Conservation (phyloP, 2,329 filamentous ascomycete species). For the Colletotrichum gigasporum region DNA sequence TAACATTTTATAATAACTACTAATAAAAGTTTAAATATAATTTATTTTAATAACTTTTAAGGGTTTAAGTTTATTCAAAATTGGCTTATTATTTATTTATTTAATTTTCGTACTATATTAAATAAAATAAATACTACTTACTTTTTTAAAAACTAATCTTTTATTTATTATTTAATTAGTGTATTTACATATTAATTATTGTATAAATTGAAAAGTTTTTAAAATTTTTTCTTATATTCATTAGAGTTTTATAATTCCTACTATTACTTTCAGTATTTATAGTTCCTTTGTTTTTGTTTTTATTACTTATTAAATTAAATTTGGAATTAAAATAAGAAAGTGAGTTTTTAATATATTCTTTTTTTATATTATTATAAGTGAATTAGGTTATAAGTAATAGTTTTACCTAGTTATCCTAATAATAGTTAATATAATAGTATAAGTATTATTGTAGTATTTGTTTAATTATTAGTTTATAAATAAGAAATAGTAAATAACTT, state of each 20-base stretch:
- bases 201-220: neutral
- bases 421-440: too few species aligned
- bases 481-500: slow-evolving; percentile 6
- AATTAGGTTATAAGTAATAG: too few species aligned
- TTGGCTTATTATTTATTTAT: too few species aligned
- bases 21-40: neutral
- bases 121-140: too few species aligned
- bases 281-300: too few species aligned
- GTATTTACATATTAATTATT: too few species aligned
- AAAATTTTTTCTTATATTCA: neutral
- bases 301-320: neutral
- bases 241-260: too few species aligned
- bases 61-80: neutral
- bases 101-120: too few species aligned
- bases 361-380: neutral
- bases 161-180: too few species aligned
- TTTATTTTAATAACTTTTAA: neutral
- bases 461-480: slow-evolving; percentile 4
- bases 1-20: neutral
- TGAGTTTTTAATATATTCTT: neutral
- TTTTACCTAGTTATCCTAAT: neutral
- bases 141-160: too few species aligned
- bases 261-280: too few species aligned
- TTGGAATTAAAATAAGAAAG: neutral
- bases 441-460: slow-evolving; percentile 6